A percentile compares a stretch with the other conserved stretches of the same genome.
Evolutionary conservation across 73 alveolate species (phyloP).

Genomic region (Durusdinium trenchii): DNA sequence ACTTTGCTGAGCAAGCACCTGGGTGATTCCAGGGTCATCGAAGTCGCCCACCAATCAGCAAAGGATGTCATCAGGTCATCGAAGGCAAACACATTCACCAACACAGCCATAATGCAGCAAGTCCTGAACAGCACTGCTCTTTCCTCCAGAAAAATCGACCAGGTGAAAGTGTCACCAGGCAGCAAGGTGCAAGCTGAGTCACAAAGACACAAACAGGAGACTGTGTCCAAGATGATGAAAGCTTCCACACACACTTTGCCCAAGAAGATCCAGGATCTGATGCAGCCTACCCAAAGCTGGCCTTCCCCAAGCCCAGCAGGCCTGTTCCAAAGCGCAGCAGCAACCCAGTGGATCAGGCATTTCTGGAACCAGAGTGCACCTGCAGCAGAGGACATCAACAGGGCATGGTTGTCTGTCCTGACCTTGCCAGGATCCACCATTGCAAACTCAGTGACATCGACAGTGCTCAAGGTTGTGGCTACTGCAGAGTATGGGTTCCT

Average conservation of each 20-base stretch:
- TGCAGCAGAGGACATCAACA: background rate
- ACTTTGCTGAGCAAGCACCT: too few relatives aligned
- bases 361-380: background rate
- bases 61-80: background rate
- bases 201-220: too few relatives aligned
- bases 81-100: background rate
- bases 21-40: too few relatives aligned
- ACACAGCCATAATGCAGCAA: background rate
- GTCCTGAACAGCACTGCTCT: too few relatives aligned
- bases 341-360: background rate
- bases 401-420: background rate
- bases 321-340: background rate
- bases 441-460: background rate
- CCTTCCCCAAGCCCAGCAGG: background rate
- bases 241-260: background rate
- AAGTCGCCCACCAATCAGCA: background rate
- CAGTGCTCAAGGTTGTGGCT: background rate
- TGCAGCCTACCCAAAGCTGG: background rate
- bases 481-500: slow-evolving; percentile 19
- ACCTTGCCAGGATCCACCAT: background rate
- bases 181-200: background rate
- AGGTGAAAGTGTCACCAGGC: background rate
- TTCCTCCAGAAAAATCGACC: too few relatives aligned
- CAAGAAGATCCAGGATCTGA: background rate
- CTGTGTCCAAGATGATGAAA: background rate